These are phyloP conservation scores for Aspergillus sp. DNA, from an alignment of 2,329 filamentous ascomycete species.

Conservation along the genomic window DNA sequence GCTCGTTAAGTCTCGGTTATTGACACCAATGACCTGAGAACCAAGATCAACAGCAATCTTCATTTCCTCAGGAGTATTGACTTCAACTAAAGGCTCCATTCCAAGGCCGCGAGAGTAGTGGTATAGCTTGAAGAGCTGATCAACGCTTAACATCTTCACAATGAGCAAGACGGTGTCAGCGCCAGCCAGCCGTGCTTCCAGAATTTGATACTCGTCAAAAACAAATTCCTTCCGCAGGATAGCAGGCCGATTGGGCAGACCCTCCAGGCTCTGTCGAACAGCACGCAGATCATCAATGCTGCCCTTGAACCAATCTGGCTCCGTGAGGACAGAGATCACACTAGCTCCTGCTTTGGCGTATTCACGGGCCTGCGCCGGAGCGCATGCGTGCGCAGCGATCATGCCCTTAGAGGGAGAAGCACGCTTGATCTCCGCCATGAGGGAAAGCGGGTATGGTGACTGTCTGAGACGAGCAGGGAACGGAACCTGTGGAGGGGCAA, in stretches of 20 bases:
- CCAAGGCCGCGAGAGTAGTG: slow-evolving; percentile 81
- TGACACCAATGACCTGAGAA: slow-evolving; percentile 88
- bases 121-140: slow-evolving; percentile 70
- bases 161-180: slow-evolving; percentile 93
- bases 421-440: slow-evolving; percentile 97
- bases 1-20: slow-evolving; percentile 92
- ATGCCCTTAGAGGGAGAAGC: slow-evolving; percentile 94
- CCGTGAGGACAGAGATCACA: slow-evolving; percentile 95
- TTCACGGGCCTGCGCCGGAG: slow-evolving; percentile 79
- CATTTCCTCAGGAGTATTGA: slow-evolving; percentile 94
- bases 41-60: slow-evolving; percentile 76
- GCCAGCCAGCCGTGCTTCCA: slow-evolving; percentile 86
- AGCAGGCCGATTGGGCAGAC: slow-evolving; percentile 86
- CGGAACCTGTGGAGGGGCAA: slow-evolving; percentile 74
- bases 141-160: slow-evolving; percentile 89
- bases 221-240: slow-evolving; percentile 94
- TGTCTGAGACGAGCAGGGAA: slow-evolving; percentile 73
- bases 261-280: slow-evolving; percentile 80
- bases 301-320: slow-evolving; percentile 98
- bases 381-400: slow-evolving; percentile 80
- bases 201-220: slow-evolving; percentile 96
- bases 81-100: slow-evolving; percentile 97
- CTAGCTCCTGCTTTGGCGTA: slow-evolving; percentile 93
- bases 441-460: slow-evolving; percentile 77
- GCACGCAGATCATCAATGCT: slow-evolving; percentile 87